Base-by-base conservation (phyloP, 257 asterid species). In the Jasminum sambac region DNA sequence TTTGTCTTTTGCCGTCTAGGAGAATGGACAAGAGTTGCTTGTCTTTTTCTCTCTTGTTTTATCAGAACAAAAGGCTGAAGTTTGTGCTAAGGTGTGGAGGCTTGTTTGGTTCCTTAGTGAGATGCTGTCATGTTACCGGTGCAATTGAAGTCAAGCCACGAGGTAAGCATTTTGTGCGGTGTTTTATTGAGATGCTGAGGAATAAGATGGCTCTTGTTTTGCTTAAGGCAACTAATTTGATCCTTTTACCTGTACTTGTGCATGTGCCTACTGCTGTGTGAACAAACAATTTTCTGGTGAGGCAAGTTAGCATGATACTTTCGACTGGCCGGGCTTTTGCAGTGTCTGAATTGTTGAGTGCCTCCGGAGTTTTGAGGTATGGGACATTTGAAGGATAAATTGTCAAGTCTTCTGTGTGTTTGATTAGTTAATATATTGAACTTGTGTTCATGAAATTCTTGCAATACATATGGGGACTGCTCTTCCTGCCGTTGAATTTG, bases 121-220 rank as follows among this genome's bases (percentile, higher is more conserved):
- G n/a, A n/a, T n/a, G n/a, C n/a, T n/a, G n/a, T n/a, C n/a, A n/a
- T n/a, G n/a, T n/a, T n/a, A n/a, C n/a, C n/a, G n/a, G n/a, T n/a
- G n/a, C n/a, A n/a, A n/a, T n/a, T n/a, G n/a, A n/a, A n/a, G n/a
- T 95, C 68, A 91, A 89, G 76, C 98, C 99, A 17, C 90, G 93
- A 92, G 66, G 64, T 8, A 14, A 2, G n/a, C n/a, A n/a, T n/a
- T n/a, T n/a, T n/a, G n/a, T 34, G 63, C 24, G 37, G n/a, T 37
- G 26, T 66, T 67, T 73, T 58, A 65, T 72, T 60, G 21, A 64
- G 76, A 64, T 67, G 64, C 69, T 36, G 80, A 72, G 50, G 48
- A 83, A 81, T 79, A 83, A 85, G 70, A 59, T 63, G 65, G 75
- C n/a, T n/a, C n/a, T n/a, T 38, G 17, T 52, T 37, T 13, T 43